Conservation (phyloP, 306 rosid genomes). For the Cicer yamashitae region DNA sequence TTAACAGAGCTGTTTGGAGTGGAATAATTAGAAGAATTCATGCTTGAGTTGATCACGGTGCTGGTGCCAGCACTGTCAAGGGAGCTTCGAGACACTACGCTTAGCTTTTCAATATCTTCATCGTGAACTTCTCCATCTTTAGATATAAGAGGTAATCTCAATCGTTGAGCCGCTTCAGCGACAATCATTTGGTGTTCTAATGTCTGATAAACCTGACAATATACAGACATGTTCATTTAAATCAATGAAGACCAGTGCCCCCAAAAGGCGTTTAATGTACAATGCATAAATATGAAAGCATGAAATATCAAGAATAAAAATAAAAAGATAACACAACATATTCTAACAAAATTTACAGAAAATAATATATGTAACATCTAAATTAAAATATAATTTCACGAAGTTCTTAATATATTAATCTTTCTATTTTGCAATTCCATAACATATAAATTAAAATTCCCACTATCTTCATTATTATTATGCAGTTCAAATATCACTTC, state of each 20-base stretch:
- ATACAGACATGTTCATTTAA: constrained; percentile 29
- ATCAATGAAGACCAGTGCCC: constrained; percentile 25
- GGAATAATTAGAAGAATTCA: constrained; percentile 68
- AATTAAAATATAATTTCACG: background rate
- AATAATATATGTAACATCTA: background rate
- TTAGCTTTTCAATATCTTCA: constrained; percentile 88
- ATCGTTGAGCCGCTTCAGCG: constrained; percentile 92
- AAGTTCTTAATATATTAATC: background rate
- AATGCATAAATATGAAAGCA: constrained; percentile 3
- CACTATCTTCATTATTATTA: background rate
- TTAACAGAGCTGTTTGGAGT: constrained; percentile 61
- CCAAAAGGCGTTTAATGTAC: background rate
- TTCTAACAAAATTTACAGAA: background rate
- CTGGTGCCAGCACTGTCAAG: constrained; percentile 68
- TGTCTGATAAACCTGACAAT: constrained; percentile 76
- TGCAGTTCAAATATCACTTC: constrained; percentile 1
- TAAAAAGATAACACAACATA: constrained; percentile 3
- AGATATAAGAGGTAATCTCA: constrained; percentile 87
- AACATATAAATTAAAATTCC: constrained; percentile 12
- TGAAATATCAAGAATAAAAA: constrained; percentile 12
- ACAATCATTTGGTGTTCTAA: constrained; percentile 85
- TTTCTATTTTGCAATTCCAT: background rate
- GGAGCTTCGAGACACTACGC: constrained; percentile 71
- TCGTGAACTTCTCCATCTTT: constrained; percentile 88
- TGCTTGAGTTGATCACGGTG: constrained; percentile 62